Conservation (phyloP, 345 rosid genomes). For the Bretschneidera sinensis region DNA sequence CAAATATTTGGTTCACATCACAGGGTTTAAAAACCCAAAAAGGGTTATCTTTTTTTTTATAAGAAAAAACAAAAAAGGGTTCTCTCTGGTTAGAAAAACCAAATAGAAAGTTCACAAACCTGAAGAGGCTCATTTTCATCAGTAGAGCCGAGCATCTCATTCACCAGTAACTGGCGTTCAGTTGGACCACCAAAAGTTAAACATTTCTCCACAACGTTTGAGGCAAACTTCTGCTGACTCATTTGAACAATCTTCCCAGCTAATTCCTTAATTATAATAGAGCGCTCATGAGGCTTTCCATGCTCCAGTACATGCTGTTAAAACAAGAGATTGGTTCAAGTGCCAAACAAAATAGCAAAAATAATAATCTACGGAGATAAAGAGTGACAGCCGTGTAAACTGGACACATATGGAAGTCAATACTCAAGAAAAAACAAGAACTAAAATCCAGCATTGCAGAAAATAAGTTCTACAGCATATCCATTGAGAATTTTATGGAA, state of each 20-base stretch:
- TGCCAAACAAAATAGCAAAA: not conserved
- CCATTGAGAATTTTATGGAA: too few species aligned
- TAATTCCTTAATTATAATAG: constrained; percentile 47
- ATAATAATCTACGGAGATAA: too few species aligned
- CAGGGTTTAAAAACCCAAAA: not conserved
- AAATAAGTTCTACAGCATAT: too few species aligned
- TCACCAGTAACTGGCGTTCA: constrained; percentile 50
- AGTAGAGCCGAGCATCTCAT: constrained; percentile 62
- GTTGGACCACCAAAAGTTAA: constrained; percentile 47
- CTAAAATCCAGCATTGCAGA: too few species aligned
- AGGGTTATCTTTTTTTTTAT: not conserved
- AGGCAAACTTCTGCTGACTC: constrained; percentile 72
- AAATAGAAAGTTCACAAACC: constrained; percentile 25
- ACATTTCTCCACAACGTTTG: constrained; percentile 65
- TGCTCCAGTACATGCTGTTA: constrained; percentile 67
- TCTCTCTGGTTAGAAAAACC: not conserved
- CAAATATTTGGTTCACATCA: too few species aligned
- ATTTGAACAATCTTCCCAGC: constrained; percentile 62
- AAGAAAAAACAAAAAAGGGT: not conserved
- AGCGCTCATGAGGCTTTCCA: constrained; percentile 61
- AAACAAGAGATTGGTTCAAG: constrained; percentile 5
- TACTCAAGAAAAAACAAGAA: too few species aligned
- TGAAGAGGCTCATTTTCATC: constrained; percentile 66
- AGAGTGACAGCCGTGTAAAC: too few species aligned
- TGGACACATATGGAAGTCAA: too few species aligned